A percentile compares a stretch with the other conserved stretches of the same genome.
Conservation (phyloP, 2,329 filamentous ascomycete genomes). For the Hypoxylon sp. region DNA sequence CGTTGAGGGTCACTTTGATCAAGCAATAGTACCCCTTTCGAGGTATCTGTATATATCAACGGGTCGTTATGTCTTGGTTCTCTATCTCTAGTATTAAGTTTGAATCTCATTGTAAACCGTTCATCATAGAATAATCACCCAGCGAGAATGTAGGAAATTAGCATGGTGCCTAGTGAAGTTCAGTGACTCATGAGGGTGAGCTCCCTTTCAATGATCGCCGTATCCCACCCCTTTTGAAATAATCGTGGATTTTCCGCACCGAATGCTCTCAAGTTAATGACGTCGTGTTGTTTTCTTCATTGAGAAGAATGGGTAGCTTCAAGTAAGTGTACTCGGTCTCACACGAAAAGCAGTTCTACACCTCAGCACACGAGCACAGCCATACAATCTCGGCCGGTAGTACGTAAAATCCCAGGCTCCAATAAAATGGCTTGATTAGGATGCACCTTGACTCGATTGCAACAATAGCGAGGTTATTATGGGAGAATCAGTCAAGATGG, state of each 20-base stretch:
- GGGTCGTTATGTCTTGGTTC: not conserved
- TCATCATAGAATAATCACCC: too few species aligned
- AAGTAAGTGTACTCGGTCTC: not conserved
- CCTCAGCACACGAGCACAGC: not conserved
- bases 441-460: not conserved
- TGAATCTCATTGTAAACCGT: too few species aligned
- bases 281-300: not conserved
- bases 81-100: not conserved
- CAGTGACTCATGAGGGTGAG: too few species aligned
- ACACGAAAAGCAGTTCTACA: not conserved
- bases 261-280: not conserved
- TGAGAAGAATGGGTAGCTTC: not conserved
- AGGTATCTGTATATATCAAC: not conserved
- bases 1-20: slow-evolving; percentile 46
- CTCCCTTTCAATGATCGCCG: not conserved
- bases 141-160: too few species aligned
- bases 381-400: not conserved
- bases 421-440: not conserved
- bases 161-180: too few species aligned
- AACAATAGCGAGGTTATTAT: slow-evolving; percentile 16
- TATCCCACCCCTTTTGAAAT: not conserved
- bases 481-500: slow-evolving; percentile 17
- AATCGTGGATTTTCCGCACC: not conserved
- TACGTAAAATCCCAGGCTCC: not conserved
- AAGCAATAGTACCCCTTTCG: slow-evolving; percentile 35